Conservation (phyloP, 2,329 filamentous ascomycete genomes). For the Fusarium bactridioides region DNA sequence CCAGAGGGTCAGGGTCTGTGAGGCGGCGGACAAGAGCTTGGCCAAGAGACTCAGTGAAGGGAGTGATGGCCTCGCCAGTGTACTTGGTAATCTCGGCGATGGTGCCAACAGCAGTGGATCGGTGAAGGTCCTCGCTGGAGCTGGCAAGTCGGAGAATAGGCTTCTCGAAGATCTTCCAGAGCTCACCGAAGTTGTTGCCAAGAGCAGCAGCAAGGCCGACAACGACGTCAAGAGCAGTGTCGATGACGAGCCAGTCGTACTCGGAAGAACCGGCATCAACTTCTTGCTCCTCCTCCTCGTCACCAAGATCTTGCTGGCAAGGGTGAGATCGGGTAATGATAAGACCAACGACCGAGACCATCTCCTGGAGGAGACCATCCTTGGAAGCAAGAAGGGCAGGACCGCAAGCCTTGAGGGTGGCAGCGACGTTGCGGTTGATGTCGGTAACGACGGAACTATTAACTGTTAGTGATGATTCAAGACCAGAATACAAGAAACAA, state of each 20-base stretch:
- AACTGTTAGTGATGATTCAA: slow-evolving; percentile 51
- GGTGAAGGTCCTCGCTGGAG: slow-evolving; percentile 85
- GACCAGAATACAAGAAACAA: slow-evolving; percentile 32
- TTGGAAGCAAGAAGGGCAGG: slow-evolving; percentile 82
- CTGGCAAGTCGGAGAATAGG: slow-evolving; percentile 87
- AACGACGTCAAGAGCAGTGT: slow-evolving; percentile 91
- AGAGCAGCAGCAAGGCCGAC: slow-evolving; percentile 85
- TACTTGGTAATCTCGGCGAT: slow-evolving; percentile 90
- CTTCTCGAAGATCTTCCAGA: slow-evolving; percentile 97
- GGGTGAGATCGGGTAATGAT: slow-evolving; percentile 91
- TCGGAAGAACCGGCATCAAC: slow-evolving; percentile 82
- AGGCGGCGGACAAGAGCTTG: slow-evolving; percentile 86
- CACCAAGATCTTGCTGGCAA: slow-evolving; percentile 89
- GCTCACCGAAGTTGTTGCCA: slow-evolving; percentile 79
- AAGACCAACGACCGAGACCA: slow-evolving; percentile 76
- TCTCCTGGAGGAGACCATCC: slow-evolving; percentile 73
- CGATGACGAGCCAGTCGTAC: slow-evolving; percentile 96
- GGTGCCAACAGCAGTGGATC: slow-evolving; percentile 88
- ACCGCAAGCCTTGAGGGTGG: slow-evolving; percentile 89
- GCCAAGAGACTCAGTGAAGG: slow-evolving; percentile 78
- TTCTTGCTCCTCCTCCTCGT: slow-evolving; percentile 79
- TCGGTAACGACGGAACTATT: slow-evolving; percentile 86
- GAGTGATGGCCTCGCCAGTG: slow-evolving; percentile 82
- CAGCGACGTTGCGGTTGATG: slow-evolving; percentile 92
- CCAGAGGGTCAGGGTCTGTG: slow-evolving; percentile 87